Base-by-base conservation (phyloP, 129 eudicot genomes). In the Calendula officinalis region DNA sequence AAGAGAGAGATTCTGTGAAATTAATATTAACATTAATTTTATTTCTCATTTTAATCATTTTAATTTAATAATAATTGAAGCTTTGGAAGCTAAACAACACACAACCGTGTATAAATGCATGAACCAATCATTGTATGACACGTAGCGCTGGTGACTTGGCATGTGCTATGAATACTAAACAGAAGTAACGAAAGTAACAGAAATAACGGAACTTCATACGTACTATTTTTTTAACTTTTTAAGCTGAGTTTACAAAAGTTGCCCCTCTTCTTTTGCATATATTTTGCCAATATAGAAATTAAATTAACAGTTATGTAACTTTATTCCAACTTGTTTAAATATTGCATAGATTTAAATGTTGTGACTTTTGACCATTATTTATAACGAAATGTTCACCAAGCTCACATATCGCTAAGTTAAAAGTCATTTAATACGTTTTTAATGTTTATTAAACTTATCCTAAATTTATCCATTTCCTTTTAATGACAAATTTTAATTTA, bases 31-130 rank as follows among this genome's bases (percentile, higher is more conserved):
- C 30, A 22, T 3, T 37, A 36, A 47, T 22, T 38, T 33, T 39
- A 8, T 37, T 11, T 45, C 14, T 13, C 34, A 30, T 22, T 36
- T 50, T 22, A 36, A 59, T 22, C 30, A 22, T 22, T 22, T 22
- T 22, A 22, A 22, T 22, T 22, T 22, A 22, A 22, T 22, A 44
- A 44, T 44, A 7, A 7, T 7, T 46, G 71, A 62, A 36, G 4
- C 49, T 46, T 73, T 73, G 77, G 77, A 64, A 64, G 60, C 66
- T 73, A 45, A 73, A 64, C 49, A 34, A 34, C 47, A 62, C 69
- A 49, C 13, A 22, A 64, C 52, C 64, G 66, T 27, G 66, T 69
- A 45, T 14, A 22, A 56, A 44, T 69, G 58, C 44, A 7, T 45
- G 16, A 2, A 30, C 53, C 32, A 64, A 27, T 56, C n/a, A 0